A percentile compares a stretch with the other conserved stretches of the same genome.
phyloP scores from a whole-genome alignment of 139 green algal genomes.

The Chlamydomonas sphaeroides region DNA sequence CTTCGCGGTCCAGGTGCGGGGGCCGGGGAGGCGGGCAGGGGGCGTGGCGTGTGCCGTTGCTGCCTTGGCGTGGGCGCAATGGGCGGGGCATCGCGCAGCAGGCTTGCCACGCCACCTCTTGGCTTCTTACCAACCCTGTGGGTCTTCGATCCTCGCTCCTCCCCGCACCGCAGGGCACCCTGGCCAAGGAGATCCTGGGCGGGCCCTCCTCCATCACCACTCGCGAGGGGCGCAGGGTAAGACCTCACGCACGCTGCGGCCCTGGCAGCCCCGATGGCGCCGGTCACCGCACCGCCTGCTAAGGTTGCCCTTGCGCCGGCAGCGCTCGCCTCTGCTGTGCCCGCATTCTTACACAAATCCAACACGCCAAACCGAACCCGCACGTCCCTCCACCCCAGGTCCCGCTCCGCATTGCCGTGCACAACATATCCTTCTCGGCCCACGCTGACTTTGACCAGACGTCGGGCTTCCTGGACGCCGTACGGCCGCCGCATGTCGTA shows the following conservation, averaged over 20 bases:
- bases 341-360: neutral
- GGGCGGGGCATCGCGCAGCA: no score
- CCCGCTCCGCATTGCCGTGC: conserved; percentile 85
- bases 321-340: no score
- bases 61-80: no score
- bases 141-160: neutral
- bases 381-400: conserved; percentile 61
- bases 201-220: conserved; percentile 82
- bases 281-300: no score
- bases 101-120: no score
- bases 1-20: conserved; percentile 91
- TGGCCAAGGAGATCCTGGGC: conserved; percentile 93
- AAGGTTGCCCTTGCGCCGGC: no score
- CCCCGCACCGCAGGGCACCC: conserved; percentile 72
- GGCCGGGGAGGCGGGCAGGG: no score
- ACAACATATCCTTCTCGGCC: conserved; percentile 97
- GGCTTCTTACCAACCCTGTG: neutral
- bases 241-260: no score
- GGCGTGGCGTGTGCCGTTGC: no score
- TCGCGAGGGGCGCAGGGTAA: conserved; percentile 72
- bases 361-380: neutral
- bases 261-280: no score
- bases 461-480: conserved; percentile 86
- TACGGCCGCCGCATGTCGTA: conserved; percentile 90
- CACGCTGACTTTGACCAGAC: conserved; percentile 99